Conservation (phyloP, 1,284 basidiomycete species). For the Tilletia indica region DNA sequence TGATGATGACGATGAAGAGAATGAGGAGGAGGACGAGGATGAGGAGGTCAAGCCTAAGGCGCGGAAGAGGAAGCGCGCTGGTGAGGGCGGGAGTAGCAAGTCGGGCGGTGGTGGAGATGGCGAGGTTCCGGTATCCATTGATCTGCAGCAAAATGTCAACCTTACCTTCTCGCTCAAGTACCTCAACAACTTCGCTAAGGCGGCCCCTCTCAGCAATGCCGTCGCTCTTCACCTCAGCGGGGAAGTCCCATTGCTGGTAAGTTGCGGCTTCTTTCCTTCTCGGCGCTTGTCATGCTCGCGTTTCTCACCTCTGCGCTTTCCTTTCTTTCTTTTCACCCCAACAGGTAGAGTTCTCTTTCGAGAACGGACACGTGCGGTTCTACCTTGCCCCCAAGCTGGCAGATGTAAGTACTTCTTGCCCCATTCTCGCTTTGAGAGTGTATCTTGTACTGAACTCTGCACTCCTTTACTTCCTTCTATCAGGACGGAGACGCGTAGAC, state of each 20-base stretch:
- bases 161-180: conserved; percentile 97
- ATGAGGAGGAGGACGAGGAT: conserved; percentile 52
- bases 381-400: conserved; percentile 55
- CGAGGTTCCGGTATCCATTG: conserved; percentile 57
- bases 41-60: conserved; percentile 47
- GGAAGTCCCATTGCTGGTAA: conserved; percentile 44
- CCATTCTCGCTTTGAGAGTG: too few species aligned
- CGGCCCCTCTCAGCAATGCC: conserved; percentile 70
- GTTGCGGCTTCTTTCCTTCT: conserved; percentile 20
- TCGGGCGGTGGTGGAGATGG: conserved; percentile 27
- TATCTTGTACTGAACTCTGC: too few species aligned
- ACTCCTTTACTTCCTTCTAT: too few species aligned
- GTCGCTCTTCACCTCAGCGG: conserved; percentile 61
- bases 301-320: conserved; percentile 28
- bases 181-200: conserved; percentile 95
- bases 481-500: too few species aligned
- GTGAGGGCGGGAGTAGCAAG: conserved; percentile 25
- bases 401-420: conserved; percentile 24
- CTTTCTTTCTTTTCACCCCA: conserved; percentile 2
- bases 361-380: conserved; percentile 64
- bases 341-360: conserved; percentile 81
- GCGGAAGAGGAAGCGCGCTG: conserved; percentile 42
- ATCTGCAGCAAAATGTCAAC: conserved; percentile 70
- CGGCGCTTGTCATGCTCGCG: conserved; percentile 47
- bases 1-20: conserved; percentile 33